phyloP scores from a whole-genome alignment of 225 moss, liverwort and hornwort species.

The Anthoceros angustus region DNA sequence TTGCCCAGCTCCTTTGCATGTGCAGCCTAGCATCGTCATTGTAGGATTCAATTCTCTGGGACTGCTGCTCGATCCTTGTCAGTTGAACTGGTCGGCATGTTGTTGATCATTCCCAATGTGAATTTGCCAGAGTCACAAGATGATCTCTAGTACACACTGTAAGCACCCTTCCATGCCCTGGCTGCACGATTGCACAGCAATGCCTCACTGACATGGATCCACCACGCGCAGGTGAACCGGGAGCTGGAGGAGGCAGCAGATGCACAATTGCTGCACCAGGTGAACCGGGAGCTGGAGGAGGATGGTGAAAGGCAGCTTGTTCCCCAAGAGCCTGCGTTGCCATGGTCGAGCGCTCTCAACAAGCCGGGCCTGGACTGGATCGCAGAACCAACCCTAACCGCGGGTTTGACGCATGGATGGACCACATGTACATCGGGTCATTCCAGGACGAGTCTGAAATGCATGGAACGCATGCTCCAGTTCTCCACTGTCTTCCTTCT shows the following conservation, averaged over 20 bases:
- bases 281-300: background rate
- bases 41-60: background rate
- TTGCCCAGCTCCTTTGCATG: constrained; percentile 62
- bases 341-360: background rate
- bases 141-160: too few species aligned
- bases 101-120: too few species aligned
- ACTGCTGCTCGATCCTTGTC: background rate
- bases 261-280: background rate
- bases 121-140: constrained; percentile 67
- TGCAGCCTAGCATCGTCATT: constrained; percentile 30
- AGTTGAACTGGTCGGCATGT: too few species aligned
- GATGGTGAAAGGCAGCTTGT: too few species aligned
- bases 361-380: background rate
- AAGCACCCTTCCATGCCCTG: constrained; percentile 7
- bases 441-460: too few species aligned
- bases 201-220: background rate
- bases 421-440: too few species aligned
- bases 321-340: constrained; percentile 23
- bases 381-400: background rate
- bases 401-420: too few species aligned
- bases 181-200: background rate
- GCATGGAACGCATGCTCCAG: too few species aligned
- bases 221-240: constrained; percentile 46
- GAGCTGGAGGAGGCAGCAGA: background rate
- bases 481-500: too few species aligned